Evolutionary conservation across 2,329 filamentous ascomycete genomes (phyloP), one percentile per base, ranked within the genome.

Genomic region (Stachybotrys chartarum): DNA sequence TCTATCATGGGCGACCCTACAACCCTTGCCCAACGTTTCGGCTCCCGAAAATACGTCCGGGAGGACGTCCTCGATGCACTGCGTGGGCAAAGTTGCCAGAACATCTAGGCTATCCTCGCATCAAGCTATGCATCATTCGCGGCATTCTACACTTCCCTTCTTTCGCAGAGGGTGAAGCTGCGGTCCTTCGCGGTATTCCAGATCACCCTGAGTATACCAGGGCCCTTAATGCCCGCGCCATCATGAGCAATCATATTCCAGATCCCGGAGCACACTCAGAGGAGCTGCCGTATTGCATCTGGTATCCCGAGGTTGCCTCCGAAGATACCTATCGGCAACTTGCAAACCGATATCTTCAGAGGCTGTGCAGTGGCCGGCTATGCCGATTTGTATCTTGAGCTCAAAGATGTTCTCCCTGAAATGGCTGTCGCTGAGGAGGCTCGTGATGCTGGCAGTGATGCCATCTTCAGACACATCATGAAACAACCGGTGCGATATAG

Each of bases 361-460:
- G 69, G 70, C 0, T 75, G 72, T 58, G 72, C 72, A 7, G 68
- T 69, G 5, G 73, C 68, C 2, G 69, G 69, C 1, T 74, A 74
- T 54, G 54, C 53, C 7, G 56, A 62, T 18, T 62, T 75, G 5
- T 74, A 71, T 56, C 18, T 56, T 3, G 69, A 72, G 57, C 65
- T 74, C n/a, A 16, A 48, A 11, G 60, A 70, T 54, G 55, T 71
- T 14, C 61, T 74, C 3, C 71, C 72, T 0, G 72, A 75, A 17
- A 64, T 70, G 7, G 61, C 64, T 35, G 66, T 75, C 35, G 72
- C 72, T 1, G 72, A 74, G 56, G 72, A 75, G 56, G 71, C 72
- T 11, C 60, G 69, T 6, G 68, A 71, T 17, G 61, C 42, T 31
- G 60, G 61, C 10, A 60, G 58, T 11, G 30, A 51, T 5, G 57